Base-by-base conservation (phyloP, 352 stramenopile species). In the Stramenopiles sp. region DNA sequence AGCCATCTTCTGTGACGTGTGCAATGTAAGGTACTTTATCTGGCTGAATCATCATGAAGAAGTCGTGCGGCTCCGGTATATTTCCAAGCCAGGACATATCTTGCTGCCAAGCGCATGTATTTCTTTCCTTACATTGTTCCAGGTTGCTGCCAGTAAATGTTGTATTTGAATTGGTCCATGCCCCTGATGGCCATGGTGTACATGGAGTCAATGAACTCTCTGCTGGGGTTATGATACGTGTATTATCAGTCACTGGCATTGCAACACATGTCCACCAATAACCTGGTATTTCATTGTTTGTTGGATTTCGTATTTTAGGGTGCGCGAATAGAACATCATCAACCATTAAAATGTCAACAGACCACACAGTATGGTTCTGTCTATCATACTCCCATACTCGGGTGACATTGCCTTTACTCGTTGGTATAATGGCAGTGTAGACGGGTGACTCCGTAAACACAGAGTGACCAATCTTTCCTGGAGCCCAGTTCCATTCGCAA, bases 21-120 rank as follows among this genome's bases (percentile, higher is more conserved):
- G 31, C 76, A 55, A 84, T 84, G 78, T 84, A 84, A 29, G 81
- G 81, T 1, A 84, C 81, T 31, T 30, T 32, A 29, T 84, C 81
- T 75, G 75, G 30, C 32, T 67, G 67, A 75, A 84, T 84, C 30
- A 80, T 67, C 25, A 84, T 31, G 78, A 84, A 84, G 67, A 84
- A 82, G 33, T 84, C 81, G 30, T 81, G 78, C 27, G 81, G 75
- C 30, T 82, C 30, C 14, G 39, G 39, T 44, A 82, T 80, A 33
- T 84, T 84, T 7, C 81, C 81, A n/a, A 84, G 29, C 44, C 82
- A 84, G 0, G 44, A 80, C 44, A 82, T 84, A 30, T 84, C 81
- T 39, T 76, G 80, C 29, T 76, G 67, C 75, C 75, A 55, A 14
- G 39, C 39, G 14, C 39, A 55, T 14, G 39, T 55, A 55, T 55